A percentile compares a stretch with the other conserved stretches of the same genome.
Conservation (phyloP, 768 basidiomycete genomes). For the Calocybe gangraenosa region DNA sequence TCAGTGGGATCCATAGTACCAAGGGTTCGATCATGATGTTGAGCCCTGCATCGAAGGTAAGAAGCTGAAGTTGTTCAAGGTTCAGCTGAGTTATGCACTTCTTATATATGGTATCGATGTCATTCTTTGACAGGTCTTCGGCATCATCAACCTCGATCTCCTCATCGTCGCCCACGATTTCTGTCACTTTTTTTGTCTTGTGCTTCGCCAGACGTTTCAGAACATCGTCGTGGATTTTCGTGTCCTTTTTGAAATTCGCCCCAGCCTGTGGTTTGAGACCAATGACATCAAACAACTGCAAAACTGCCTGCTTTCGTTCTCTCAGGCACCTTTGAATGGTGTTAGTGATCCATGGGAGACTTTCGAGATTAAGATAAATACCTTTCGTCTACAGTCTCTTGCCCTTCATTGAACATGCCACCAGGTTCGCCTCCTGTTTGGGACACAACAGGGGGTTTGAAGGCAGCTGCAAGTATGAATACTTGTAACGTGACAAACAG, state of each 20-base stretch:
- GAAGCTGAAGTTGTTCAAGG: neutral
- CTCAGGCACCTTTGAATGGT: slow-evolving; percentile 46
- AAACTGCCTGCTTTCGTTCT: slow-evolving; percentile 72
- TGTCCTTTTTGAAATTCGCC: slow-evolving; percentile 31
- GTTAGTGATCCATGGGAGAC: neutral
- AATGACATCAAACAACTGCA: slow-evolving; percentile 68
- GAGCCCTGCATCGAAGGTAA: slow-evolving; percentile 53
- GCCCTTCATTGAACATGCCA: slow-evolving; percentile 65
- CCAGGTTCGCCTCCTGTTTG: slow-evolving; percentile 26
- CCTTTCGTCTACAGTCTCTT: slow-evolving; percentile 79
- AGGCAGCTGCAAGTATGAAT: slow-evolving; percentile 67
- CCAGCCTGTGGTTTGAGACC: slow-evolving; percentile 62
- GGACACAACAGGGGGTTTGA: slow-evolving; percentile 42
- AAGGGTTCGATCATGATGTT: slow-evolving; percentile 72
- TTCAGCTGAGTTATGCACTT: slow-evolving; percentile 42
- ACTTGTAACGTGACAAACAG: slow-evolving; percentile 75
- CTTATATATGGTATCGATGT: slow-evolving; percentile 80
- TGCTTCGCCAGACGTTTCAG: slow-evolving; percentile 36
- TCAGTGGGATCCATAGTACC: slow-evolving; percentile 77
- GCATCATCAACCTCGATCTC: slow-evolving; percentile 82
- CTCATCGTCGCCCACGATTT: slow-evolving; percentile 77
- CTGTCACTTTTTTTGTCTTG: slow-evolving; percentile 44
- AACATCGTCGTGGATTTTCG: slow-evolving; percentile 33
- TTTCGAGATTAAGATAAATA: slow-evolving; percentile 13
- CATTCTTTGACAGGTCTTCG: slow-evolving; percentile 77